Evolutionary conservation across 805 yeast species (phyloP).

Genomic region (Saturnispora sanitii): DNA sequence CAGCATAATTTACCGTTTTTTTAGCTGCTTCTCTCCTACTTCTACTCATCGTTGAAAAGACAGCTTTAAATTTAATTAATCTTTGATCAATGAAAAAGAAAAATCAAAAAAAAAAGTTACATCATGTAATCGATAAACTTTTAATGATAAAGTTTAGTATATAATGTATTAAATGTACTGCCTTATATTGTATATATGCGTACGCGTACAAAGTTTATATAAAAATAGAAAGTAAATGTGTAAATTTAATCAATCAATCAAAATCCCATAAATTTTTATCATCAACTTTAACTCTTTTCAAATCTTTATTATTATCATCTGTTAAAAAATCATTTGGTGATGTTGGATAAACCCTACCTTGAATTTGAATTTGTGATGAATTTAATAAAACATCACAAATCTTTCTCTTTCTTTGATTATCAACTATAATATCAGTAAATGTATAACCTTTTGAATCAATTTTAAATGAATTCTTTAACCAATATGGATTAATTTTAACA

Average conservation of each 20-base stretch:
- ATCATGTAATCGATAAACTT: too few species aligned
- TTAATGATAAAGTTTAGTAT: too few species aligned
- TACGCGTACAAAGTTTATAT: too few species aligned
- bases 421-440: constrained; percentile 14
- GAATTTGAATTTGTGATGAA: constrained; percentile 6
- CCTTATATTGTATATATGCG: too few species aligned
- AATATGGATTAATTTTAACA: constrained; percentile 20
- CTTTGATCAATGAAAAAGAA: too few species aligned
- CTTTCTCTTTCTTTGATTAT: constrained; percentile 9
- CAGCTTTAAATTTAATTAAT: too few species aligned
- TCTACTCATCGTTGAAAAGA: too few species aligned
- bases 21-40: background rate
- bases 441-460: constrained; percentile 27
- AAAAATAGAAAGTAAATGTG: too few species aligned
- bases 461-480: constrained; percentile 37
- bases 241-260: too few species aligned
- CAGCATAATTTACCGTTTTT: background rate
- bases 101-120: too few species aligned
- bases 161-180: too few species aligned
- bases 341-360: constrained; percentile 24
- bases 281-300: too few species aligned
- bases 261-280: constrained; percentile 6
- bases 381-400: constrained; percentile 8
- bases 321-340: constrained; percentile 21
- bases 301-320: constrained; percentile 7